Base-by-base conservation (phyloP, 345 rosid species). In the Populus nigra region DNA sequence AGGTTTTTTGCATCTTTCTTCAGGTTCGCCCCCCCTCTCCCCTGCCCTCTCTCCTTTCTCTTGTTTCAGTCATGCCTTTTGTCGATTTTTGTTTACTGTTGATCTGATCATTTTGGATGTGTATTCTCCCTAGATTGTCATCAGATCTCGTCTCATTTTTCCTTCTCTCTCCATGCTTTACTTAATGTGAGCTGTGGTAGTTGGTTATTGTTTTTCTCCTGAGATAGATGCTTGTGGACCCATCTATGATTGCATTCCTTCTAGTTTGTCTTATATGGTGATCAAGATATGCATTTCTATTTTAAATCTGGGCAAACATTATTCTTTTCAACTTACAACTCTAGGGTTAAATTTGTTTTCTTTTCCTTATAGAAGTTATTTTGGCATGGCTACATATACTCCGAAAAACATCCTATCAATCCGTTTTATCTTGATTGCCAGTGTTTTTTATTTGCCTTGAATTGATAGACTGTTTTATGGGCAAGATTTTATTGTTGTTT, bases 331-430 rank as follows among this genome's bases (percentile, higher is more conserved):
- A 33, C 41, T 8, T 10, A 18, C n/a, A 0, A 77, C 25, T 65
- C 71, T 50, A 53, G 41, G 8, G 11, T 74, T 7, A 47, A 17
- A 76, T 55, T 39, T 76, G 5, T 76, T 9, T 38, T 68, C 8
- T 57, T 23, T 68, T 29, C 13, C 17, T 22, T 72, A 59, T 36
- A 81, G 80, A 72, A 73, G n/a, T 47, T 79, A 33, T 74, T 43
- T 77, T 27, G 75, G 33, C 76, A 82, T 82, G 85, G 75, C 85
- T 18, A 67, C 88, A 0, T 84, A 92, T 72, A 87, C 87, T 23
- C 97, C 93, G 1, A 92, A 90, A 88, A 92, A 92, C 87, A 92
- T 92, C 81, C 93, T 92, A 15, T 29, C 1, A 29, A 29, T 29
- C 1, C 1, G 29, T 29, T 29, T 29, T 29, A 29, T 29, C 29